Evolutionary conservation across 1,284 basidiomycete species (phyloP).

Genomic region (Puccinia novopanici): DNA sequence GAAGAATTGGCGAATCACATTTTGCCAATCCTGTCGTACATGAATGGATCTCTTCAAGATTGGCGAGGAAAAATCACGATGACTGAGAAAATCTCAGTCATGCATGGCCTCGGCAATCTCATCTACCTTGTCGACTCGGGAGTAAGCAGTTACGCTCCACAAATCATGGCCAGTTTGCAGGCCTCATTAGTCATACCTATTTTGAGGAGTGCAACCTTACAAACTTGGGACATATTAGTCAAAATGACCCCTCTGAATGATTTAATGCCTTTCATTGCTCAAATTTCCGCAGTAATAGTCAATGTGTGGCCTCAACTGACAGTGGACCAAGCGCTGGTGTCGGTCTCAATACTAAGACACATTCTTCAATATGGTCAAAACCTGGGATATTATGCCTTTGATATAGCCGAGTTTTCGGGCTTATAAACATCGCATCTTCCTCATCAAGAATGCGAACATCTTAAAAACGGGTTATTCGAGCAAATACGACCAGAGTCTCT

Average conservation of each 20-base stretch:
- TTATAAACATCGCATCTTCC: not conserved
- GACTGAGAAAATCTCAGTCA: conserved; percentile 34
- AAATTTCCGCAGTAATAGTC: conserved; percentile 82
- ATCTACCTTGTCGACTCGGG: conserved; percentile 41
- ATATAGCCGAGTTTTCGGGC: conserved; percentile 71
- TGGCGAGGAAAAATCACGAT: conserved; percentile 45
- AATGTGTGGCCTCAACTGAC: conserved; percentile 74
- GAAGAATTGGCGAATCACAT: conserved; percentile 28
- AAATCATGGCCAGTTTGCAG: conserved; percentile 97
- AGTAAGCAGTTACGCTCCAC: conserved; percentile 49
- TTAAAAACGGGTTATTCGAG: conserved; percentile 67
- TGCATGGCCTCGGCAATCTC: conserved; percentile 43
- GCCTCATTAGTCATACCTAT: conserved; percentile 74
- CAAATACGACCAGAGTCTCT: conserved; percentile 64
- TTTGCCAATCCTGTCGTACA: conserved; percentile 41
- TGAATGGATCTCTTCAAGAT: conserved; percentile 48
- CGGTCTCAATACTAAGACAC: conserved; percentile 69
- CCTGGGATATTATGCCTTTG: conserved; percentile 68
- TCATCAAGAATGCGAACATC: conserved; percentile 61
- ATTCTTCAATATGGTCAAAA: conserved; percentile 69
- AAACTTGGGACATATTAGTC: conserved; percentile 80
- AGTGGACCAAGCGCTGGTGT: conserved; percentile 64
- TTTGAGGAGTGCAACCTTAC: conserved; percentile 75
- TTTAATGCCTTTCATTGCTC: conserved; percentile 79
- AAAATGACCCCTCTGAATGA: conserved; percentile 71